Conservation (phyloP, 2,329 filamentous ascomycete genomes). For the Arachnopeziza araneosa region DNA sequence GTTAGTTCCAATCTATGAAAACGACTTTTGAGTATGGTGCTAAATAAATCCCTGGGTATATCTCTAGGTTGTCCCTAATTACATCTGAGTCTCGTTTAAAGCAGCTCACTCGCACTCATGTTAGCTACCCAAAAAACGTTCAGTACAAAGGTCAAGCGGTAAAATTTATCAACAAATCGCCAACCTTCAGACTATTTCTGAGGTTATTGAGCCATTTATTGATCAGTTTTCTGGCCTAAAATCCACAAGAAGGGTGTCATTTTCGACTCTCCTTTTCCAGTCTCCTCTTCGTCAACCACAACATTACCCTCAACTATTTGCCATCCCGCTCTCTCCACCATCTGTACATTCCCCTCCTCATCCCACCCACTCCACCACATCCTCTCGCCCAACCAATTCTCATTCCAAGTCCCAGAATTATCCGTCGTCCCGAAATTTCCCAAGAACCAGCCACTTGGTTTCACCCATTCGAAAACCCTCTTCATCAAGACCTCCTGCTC, state of each 20-base stretch:
- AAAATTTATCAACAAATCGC: no score
- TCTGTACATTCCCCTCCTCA: background rate
- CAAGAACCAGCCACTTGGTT: constrained; percentile 37
- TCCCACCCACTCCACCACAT: constrained; percentile 11
- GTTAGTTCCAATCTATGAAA: no score
- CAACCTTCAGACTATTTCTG: no score
- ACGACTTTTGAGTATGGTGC: no score
- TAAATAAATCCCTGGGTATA: no score
- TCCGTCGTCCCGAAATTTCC: constrained; percentile 32
- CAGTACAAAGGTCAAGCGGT: no score
- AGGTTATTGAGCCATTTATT: background rate
- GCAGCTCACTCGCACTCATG: no score
- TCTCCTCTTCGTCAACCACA: background rate
- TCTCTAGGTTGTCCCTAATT: no score
- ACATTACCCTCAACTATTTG: background rate
- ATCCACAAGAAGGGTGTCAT: background rate
- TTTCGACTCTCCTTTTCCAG: background rate
- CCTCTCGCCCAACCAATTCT: constrained; percentile 5
- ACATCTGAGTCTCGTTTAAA: no score
- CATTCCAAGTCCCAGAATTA: background rate
- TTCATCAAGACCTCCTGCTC: constrained; percentile 36
- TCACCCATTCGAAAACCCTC: constrained; percentile 36
- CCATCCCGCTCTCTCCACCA: background rate
- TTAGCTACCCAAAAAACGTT: no score
- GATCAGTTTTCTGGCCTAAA: background rate